Percentiles rank a stretch among this genome's conserved stretches.
phyloP scores from a whole-genome alignment of 768 basidiomycete genomes.

The Lentinula raphanica region DNA sequence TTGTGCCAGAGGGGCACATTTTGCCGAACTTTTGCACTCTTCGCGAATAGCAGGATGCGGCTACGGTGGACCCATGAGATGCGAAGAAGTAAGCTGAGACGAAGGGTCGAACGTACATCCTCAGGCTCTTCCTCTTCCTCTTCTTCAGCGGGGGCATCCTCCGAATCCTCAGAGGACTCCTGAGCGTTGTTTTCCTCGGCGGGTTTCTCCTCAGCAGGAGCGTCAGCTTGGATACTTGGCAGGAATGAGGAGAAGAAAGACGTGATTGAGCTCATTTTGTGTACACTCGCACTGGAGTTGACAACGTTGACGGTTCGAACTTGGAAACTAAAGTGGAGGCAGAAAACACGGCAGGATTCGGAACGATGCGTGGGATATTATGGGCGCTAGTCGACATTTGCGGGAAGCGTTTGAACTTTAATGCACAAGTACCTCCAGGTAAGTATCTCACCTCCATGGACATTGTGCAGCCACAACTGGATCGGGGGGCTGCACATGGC shows the following conservation, averaged over 20 bases:
- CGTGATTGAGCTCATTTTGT: conserved; percentile 1
- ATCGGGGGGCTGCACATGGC: no score
- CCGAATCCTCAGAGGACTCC: conserved; percentile 39
- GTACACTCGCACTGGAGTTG: no score
- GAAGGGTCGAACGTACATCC: conserved; percentile 50
- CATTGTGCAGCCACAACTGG: no score
- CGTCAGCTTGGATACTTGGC: conserved; percentile 38
- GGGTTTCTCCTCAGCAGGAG: conserved; percentile 14
- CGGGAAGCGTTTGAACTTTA: no score
- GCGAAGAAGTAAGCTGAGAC: neutral
- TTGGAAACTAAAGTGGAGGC: no score
- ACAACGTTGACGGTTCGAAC: neutral
- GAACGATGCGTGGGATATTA: no score
- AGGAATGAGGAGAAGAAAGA: conserved; percentile 42
- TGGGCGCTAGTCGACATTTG: no score
- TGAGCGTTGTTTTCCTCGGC: conserved; percentile 7
- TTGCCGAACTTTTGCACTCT: conserved; percentile 61
- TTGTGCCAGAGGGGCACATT: conserved; percentile 64
- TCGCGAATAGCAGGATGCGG: conserved; percentile 66
- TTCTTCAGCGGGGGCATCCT: conserved; percentile 53
- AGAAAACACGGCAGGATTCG: no score
- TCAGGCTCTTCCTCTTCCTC: conserved; percentile 64
- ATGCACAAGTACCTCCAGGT: no score
- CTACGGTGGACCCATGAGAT: conserved; percentile 30
- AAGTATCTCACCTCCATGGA: no score